Conservation (phyloP, 352 stramenopile species). For the Pythium monospermum region DNA sequence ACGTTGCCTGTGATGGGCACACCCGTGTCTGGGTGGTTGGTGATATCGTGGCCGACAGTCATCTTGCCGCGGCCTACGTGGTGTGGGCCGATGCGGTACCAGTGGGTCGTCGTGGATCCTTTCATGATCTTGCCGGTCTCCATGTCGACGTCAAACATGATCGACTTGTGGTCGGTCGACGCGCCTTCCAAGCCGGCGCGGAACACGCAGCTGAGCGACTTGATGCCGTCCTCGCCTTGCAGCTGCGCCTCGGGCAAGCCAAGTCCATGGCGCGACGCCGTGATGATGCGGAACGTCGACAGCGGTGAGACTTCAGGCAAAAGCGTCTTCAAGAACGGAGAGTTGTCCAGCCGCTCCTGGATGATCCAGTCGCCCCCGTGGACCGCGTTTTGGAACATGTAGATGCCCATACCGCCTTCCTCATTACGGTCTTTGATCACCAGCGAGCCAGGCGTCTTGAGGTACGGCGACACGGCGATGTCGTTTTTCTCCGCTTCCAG, state of each 20-base stretch:
- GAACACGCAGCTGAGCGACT: conserved; percentile 80
- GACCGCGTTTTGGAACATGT: conserved; percentile 97
- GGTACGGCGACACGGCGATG: conserved; percentile 93
- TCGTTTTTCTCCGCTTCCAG: conserved; percentile 84
- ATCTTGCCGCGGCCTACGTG: conserved; percentile 72
- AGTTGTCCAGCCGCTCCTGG: conserved; percentile 95
- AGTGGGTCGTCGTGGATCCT: conserved; percentile 96
- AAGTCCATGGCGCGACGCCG: conserved; percentile 78
- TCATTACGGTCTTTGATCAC: conserved; percentile 98
- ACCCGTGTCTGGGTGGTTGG: conserved; percentile 86
- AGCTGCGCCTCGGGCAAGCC: conserved; percentile 40
- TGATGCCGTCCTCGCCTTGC: conserved; percentile 52
- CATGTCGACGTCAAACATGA: conserved; percentile 98
- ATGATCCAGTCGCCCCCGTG: conserved; percentile 95
- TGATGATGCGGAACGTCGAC: conserved; percentile 98
- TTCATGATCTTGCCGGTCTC: conserved; percentile 90
- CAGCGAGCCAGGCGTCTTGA: conserved; percentile 86
- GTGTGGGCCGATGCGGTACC: conserved; percentile 87
- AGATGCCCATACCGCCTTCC: conserved; percentile 96
- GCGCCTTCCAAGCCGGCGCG: conserved; percentile 64
- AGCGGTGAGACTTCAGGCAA: conserved; percentile 92
- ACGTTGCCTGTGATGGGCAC: conserved; percentile 83
- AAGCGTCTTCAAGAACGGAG: conserved; percentile 87
- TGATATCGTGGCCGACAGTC: conserved; percentile 83
- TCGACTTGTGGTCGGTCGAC: conserved; percentile 95